Percentiles rank a stretch among this genome's conserved stretches.
Conservation (phyloP, 257 asterid species). For the Knoxia roxburghii region DNA sequence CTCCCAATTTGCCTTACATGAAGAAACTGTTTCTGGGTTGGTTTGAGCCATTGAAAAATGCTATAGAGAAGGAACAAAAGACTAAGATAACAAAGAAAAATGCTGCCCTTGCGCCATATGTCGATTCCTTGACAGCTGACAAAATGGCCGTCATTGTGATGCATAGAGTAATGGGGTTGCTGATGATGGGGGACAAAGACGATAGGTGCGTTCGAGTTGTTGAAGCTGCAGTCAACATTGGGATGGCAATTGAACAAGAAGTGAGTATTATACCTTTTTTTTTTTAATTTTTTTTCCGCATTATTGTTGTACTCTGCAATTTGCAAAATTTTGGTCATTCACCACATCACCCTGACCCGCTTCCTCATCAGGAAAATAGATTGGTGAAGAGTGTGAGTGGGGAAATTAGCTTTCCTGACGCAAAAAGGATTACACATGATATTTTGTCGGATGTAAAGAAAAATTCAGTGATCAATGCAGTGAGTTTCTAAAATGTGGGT, state of each 20-base stretch:
- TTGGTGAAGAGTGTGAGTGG: background rate
- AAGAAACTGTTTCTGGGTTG: conserved; percentile 80
- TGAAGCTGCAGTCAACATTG: conserved; percentile 86
- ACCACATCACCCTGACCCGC: background rate
- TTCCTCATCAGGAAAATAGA: too few relatives aligned
- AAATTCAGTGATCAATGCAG: background rate
- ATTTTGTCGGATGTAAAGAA: background rate
- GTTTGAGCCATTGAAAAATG: conserved; percentile 85
- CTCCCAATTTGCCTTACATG: conserved; percentile 79
- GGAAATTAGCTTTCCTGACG: background rate
- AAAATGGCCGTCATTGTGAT: conserved; percentile 92
- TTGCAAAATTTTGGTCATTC: background rate
- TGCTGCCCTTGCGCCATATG: conserved; percentile 61
- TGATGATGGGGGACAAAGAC: conserved; percentile 89
- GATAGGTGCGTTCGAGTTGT: conserved; percentile 76
- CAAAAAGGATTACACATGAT: background rate
- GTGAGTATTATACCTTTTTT: conserved; percentile 39
- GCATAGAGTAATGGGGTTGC: conserved; percentile 84
- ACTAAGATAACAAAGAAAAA: conserved; percentile 47
- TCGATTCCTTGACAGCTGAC: conserved; percentile 77
- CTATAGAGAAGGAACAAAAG: conserved; percentile 73
- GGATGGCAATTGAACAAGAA: conserved; percentile 77
- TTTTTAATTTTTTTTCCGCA: background rate
- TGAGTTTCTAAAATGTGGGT: background rate
- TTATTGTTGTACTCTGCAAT: background rate